Percentiles rank a stretch among this genome's conserved stretches.
phyloP scores from a whole-genome alignment of 2,329 filamentous ascomycete species.

The Epichloe sibirici region DNA sequence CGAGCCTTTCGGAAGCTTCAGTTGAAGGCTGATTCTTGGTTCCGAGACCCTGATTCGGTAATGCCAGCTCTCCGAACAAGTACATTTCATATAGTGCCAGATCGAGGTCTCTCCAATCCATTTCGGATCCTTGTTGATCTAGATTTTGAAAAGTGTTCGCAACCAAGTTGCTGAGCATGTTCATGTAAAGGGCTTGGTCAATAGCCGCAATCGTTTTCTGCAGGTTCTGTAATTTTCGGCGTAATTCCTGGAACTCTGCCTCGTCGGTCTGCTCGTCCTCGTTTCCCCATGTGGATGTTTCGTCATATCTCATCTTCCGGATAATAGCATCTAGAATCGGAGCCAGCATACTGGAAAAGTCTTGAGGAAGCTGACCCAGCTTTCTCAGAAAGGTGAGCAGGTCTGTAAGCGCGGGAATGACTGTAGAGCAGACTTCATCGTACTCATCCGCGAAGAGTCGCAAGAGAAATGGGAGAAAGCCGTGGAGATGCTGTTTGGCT shows the following conservation, averaged over 20 bases:
- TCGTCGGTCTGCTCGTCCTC: slow-evolving; percentile 94
- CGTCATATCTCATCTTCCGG: slow-evolving; percentile 93
- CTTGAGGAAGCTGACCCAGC: slow-evolving; percentile 55
- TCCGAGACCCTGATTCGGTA: slow-evolving; percentile 77
- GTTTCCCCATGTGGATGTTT: slow-evolving; percentile 84
- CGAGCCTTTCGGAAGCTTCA: slow-evolving; percentile 66
- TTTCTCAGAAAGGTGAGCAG: slow-evolving; percentile 84
- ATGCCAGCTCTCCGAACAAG: slow-evolving; percentile 86
- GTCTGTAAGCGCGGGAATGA: slow-evolving; percentile 87
- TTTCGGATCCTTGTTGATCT: slow-evolving; percentile 56
- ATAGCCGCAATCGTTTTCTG: slow-evolving; percentile 89
- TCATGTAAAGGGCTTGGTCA: slow-evolving; percentile 78
- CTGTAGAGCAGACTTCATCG: slow-evolving; percentile 92
- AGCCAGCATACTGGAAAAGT: slow-evolving; percentile 72
- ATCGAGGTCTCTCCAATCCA: slow-evolving; percentile 94
- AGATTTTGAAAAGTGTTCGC: slow-evolving; percentile 75
- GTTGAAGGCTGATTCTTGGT: slow-evolving; percentile 72
- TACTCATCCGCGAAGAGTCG: slow-evolving; percentile 97
- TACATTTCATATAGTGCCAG: slow-evolving; percentile 92
- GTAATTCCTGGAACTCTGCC: slow-evolving; percentile 90
- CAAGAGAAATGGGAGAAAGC: slow-evolving; percentile 75
- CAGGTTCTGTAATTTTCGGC: slow-evolving; percentile 77
- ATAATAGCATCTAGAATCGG: slow-evolving; percentile 88
- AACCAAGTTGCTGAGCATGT: slow-evolving; percentile 80
- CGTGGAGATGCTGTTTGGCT: slow-evolving; percentile 70